Evolutionary conservation across 2,329 filamentous ascomycete genomes (phyloP), one percentile per base, ranked within the genome.

Genomic region (Arthrinium phaeospermum): DNA sequence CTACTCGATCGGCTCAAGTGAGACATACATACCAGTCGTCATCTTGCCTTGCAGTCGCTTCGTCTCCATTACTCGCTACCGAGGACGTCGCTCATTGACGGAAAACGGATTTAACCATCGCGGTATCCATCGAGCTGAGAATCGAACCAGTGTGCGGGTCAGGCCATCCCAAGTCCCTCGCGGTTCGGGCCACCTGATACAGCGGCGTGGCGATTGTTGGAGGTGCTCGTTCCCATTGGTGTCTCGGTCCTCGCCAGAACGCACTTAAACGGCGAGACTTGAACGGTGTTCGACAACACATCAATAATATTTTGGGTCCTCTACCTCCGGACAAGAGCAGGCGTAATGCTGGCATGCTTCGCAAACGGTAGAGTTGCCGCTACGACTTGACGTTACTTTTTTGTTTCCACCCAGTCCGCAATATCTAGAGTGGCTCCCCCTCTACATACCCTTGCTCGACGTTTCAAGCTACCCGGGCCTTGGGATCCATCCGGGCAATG

Each of bases 401-500:
- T 70, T 70, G 69, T 68, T 68, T 74, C 71, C 73, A 74, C 71
- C 67, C 68, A 71, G 72, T 71, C 73, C 71, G 53, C 53, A 64
- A 24, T 64, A 64, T 41, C 57, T 37, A 61, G 30, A 61, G 30
- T 61, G 53, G 53, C 34, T 19, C 53, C 64, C 16, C 13, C n/a
- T 7, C 16, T 12, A n/a, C n/a, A n/a, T 68, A 45, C 41, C 45
- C 67, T 68, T 74, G 75, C 76, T 74, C 74, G 75, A 47, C 73
- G 76, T 78, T 78, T 78, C 77, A 77, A 74, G 72, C 71, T 72
- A 72, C 73, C 72, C 74, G 73, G 71, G 73, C 71, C 72, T 71
- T 71, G 76, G 72, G 69, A 76, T 77, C 73, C 70, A 76, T 75
- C 74, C 75, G 75, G 79, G 45, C 76, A 79, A 76, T 80, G 78